These are phyloP conservation scores for Podospora pseudoanserina DNA, from an alignment of 495 filamentous ascomycete species.

Conservation along the genomic window DNA sequence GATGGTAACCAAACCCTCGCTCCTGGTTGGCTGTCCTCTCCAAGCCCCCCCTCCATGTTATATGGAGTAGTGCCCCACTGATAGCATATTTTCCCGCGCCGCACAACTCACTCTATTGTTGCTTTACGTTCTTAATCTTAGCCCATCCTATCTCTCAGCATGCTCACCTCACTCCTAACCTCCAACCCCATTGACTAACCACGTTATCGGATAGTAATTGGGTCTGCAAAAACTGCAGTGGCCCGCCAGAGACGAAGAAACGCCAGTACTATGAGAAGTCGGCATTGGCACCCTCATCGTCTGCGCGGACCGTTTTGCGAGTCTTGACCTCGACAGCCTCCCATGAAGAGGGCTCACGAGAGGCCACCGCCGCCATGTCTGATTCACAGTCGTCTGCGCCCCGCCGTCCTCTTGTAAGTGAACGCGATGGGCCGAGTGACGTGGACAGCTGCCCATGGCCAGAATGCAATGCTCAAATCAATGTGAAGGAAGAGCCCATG, in stretches of 20 bases:
- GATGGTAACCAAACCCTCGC: background rate
- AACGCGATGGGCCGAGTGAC: background rate
- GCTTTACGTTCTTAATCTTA: background rate
- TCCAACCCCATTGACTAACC: background rate
- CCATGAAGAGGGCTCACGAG: background rate
- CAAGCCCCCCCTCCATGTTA: background rate
- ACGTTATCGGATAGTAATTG: constrained; percentile 6
- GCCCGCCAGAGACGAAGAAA: constrained; percentile 7
- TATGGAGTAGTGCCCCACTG: constrained; percentile 1
- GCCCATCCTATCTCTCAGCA: background rate
- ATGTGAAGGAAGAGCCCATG: background rate
- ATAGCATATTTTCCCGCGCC: constrained; percentile 10
- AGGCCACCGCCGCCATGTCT: background rate
- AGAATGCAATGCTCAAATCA: background rate
- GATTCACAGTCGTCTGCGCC: background rate
- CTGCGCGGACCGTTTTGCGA: constrained; percentile 15
- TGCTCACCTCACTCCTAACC: background rate
- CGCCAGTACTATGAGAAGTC: constrained; percentile 18
- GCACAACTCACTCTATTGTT: constrained; percentile 8
- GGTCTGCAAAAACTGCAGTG: constrained; percentile 21
- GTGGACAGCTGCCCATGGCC: background rate
- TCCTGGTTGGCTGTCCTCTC: background rate
- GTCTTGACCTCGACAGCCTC: constrained; percentile 5
- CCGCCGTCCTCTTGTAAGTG: background rate
- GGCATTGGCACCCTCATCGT: constrained; percentile 13